phyloP scores from a whole-genome alignment of 768 basidiomycete genomes.

The Amanita polypyramis region DNA sequence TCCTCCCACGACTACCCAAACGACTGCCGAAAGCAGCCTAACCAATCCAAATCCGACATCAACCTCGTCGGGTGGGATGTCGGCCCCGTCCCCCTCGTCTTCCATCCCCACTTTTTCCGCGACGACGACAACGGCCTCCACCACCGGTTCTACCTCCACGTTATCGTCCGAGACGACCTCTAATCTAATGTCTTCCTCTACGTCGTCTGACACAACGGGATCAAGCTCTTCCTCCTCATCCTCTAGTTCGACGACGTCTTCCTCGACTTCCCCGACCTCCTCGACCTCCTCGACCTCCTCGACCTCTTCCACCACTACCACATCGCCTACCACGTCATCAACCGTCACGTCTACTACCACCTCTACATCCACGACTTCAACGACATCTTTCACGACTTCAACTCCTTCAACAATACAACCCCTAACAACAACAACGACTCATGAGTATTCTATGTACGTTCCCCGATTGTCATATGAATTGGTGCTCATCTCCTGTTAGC shows the following conservation, averaged over 20 bases:
- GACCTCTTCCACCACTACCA: conserved; percentile 8
- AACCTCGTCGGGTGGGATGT: conserved; percentile 9
- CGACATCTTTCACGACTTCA: conserved; percentile 11
- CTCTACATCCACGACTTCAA: conserved; percentile 11
- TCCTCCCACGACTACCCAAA: conserved; percentile 2
- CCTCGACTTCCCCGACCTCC: neutral
- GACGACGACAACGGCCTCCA: neutral
- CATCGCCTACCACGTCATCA: conserved; percentile 10
- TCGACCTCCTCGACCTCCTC: conserved; percentile 3
- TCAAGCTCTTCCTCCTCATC: neutral
- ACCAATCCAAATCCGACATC: conserved; percentile 11
- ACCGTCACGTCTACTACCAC: conserved; percentile 12
- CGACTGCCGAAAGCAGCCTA: conserved; percentile 4
- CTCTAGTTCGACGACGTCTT: neutral
- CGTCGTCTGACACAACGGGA: neutral
- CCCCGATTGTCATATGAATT: conserved; percentile 12
- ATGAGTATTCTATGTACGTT: conserved; percentile 9
- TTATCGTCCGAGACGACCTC: neutral
- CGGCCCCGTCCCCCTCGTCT: conserved; percentile 3
- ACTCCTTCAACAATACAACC: conserved; percentile 11
- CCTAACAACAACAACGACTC: conserved; percentile 6
- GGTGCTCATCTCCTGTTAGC: conserved; percentile 22
- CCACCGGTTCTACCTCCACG: neutral
- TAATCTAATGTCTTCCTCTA: conserved; percentile 1
- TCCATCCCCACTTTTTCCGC: neutral